Evolutionary conservation across 1,284 basidiomycete genomes (phyloP), one percentile per base, ranked within the genome.

Genomic region (Malassezia globosa): DNA sequence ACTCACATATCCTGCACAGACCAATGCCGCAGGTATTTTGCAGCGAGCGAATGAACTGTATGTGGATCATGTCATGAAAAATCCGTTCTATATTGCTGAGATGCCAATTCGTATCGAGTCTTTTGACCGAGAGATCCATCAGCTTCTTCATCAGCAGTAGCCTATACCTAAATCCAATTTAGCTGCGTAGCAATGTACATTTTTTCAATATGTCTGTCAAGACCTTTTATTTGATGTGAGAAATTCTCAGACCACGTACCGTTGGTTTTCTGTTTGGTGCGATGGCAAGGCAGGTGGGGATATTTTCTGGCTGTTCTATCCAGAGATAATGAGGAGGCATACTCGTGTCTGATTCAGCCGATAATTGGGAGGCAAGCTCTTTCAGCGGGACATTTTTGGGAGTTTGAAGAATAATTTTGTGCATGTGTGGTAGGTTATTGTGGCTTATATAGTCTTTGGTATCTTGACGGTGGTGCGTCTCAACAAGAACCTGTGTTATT

Each of bases 81-180:
- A 96, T 69, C 94, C 94, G 1, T 99, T 97, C 75, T 89, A 97
- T 72, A 94, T 88, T 3, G 84, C 85, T 22, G 94, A 97, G 73
- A 97, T 97, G 92, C 94, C 94, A 1, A 92, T 97, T 60, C 82
- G 92, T 41, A 85, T 79, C 43, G 84, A 89, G 61, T 81, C 80
- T 7, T 97, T 97, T 66, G 92, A 97, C 66, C 76, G 57, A 10
- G 58, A 76, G 80, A 46, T 69, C 14, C 60, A 64, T 27, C 36
- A 35, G n/a, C 40, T 69, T 3, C 48, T 64, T 39, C 63, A 34
- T 18, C 22, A 34, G 29, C 10, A 58, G 42, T 37, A 43, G 23
- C 44, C 42, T 23, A 29, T 37, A 16, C 38, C 21, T n/a, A 16
- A 13, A 16, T 5, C 29, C 3, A 1, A 16, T 5, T 44, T 48